Conservation (phyloP, 2,329 filamentous ascomycete species). For the Claviceps monticola region DNA sequence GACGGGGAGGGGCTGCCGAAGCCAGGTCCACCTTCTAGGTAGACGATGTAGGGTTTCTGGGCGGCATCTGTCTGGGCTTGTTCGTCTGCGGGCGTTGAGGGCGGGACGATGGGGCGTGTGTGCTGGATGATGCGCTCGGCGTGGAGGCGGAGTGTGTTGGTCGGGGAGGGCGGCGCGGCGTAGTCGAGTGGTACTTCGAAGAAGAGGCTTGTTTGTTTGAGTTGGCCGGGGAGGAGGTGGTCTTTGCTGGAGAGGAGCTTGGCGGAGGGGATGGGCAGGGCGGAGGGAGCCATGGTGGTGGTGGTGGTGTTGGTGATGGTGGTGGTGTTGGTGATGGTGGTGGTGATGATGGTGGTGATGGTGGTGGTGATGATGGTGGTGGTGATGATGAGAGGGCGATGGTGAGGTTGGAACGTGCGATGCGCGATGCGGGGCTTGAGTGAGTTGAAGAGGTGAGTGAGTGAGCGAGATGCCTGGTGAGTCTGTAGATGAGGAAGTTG, state of each 20-base stretch:
- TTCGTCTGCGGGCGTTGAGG: conserved; percentile 13
- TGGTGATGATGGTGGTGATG: conserved; percentile 3
- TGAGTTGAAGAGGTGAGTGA: background rate
- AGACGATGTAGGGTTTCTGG: conserved; percentile 45
- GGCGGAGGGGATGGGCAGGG: conserved; percentile 20
- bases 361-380: background rate
- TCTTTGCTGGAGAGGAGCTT: conserved; percentile 27
- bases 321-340: background rate
- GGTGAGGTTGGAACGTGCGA: background rate
- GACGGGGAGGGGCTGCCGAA: conserved; percentile 65
- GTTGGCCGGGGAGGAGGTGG: conserved; percentile 43
- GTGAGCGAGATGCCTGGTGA: background rate
- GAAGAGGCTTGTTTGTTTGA: conserved; percentile 67
- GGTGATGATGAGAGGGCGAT: background rate
- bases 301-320: background rate
- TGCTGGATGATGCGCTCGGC: conserved; percentile 57
- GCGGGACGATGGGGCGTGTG: conserved; percentile 43
- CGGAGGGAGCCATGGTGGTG: conserved; percentile 4
- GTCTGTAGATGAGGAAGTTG: background rate
- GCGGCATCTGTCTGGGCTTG: background rate
- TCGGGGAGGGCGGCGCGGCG: conserved; percentile 39
- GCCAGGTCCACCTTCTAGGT: conserved; percentile 77
- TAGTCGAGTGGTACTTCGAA: conserved; percentile 82
- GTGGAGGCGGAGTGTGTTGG: conserved; percentile 58
- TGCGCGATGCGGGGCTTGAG: background rate